A percentile compares a stretch with the other conserved stretches of the same genome.
Evolutionary conservation across 768 basidiomycete species (phyloP).

Genomic region (Collybia mongolica): DNA sequence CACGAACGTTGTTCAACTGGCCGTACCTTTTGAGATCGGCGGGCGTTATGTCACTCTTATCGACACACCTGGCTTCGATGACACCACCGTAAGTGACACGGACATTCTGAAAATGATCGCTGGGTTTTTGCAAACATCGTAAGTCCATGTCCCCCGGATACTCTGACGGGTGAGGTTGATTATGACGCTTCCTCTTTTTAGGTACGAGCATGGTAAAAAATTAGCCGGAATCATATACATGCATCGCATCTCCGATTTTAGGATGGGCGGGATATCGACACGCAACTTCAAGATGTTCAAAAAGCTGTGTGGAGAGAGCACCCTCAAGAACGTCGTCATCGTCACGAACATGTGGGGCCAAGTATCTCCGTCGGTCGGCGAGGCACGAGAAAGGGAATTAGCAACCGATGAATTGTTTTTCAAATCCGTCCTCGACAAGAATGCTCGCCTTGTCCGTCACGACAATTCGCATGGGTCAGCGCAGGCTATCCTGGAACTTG

Average conservation of each 20-base stretch:
- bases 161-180: too few species aligned
- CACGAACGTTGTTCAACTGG: conserved; percentile 42
- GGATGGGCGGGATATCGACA: conserved; percentile 36
- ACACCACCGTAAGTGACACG: conserved; percentile 45
- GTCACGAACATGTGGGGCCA: conserved; percentile 45
- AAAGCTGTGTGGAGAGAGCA: conserved; percentile 40
- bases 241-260: conserved; percentile 35
- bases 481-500: conserved; percentile 26
- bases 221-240: conserved; percentile 38
- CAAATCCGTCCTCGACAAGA: conserved; percentile 37
- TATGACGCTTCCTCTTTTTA: neutral
- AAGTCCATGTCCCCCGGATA: too few species aligned
- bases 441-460: conserved; percentile 36
- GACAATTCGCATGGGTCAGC: conserved; percentile 23
- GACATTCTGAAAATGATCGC: conserved; percentile 52
- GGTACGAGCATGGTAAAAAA: conserved; percentile 18
- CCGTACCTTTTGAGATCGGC: conserved; percentile 40
- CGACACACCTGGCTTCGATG: conserved; percentile 64
- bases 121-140: neutral
- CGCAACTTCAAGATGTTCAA: conserved; percentile 43
- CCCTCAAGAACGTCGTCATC: conserved; percentile 43
- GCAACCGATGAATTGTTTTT: conserved; percentile 28
- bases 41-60: conserved; percentile 43
- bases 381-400: conserved; percentile 34
- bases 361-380: conserved; percentile 20